These are phyloP conservation scores for Tripterygium wilfordii DNA, from an alignment of 177 flowering plant species.

Conservation along the genomic window DNA sequence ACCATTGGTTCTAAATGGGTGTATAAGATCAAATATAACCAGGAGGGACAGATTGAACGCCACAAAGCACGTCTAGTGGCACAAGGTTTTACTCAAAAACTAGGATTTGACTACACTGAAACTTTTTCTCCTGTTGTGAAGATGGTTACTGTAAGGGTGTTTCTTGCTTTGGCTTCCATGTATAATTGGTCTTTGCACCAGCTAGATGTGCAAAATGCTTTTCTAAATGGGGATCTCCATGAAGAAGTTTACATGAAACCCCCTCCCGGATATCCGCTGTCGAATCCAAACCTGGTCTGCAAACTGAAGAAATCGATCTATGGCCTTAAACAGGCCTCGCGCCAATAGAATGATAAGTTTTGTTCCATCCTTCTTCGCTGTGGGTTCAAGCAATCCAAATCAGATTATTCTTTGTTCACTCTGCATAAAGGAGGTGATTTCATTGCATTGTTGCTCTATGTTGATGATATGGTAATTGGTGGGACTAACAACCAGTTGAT, in stretches of 20 bases:
- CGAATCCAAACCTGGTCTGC: background rate
- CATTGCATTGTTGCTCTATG: background rate
- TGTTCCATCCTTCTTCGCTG: background rate
- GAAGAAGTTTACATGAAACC: no score
- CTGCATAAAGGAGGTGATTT: background rate
- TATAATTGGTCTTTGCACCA: constrained; percentile 6
- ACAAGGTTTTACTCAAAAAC: constrained; percentile 6
- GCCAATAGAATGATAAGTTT: background rate
- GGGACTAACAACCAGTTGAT: background rate
- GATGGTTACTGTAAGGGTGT: background rate
- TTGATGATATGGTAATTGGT: constrained; percentile 1
- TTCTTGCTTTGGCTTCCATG: constrained; percentile 1
- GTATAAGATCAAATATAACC: constrained; percentile 1
- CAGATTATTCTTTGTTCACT: background rate
- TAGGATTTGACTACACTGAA: constrained; percentile 5
- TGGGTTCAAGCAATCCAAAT: background rate
- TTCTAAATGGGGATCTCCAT: constrained; percentile 7
- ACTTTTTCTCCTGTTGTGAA: constrained; percentile 10
- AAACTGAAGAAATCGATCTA: background rate
- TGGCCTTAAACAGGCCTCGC: background rate
- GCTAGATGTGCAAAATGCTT: constrained; percentile 11
- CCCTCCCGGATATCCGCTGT: no score
- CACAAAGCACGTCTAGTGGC: constrained; percentile 12
- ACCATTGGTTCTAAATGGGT: constrained; percentile 9
- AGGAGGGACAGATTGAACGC: constrained; percentile 4